A percentile compares a stretch with the other conserved stretches of the same genome.
Evolutionary conservation across 345 rosid species (phyloP).

Genomic region (Brassica cretica): DNA sequence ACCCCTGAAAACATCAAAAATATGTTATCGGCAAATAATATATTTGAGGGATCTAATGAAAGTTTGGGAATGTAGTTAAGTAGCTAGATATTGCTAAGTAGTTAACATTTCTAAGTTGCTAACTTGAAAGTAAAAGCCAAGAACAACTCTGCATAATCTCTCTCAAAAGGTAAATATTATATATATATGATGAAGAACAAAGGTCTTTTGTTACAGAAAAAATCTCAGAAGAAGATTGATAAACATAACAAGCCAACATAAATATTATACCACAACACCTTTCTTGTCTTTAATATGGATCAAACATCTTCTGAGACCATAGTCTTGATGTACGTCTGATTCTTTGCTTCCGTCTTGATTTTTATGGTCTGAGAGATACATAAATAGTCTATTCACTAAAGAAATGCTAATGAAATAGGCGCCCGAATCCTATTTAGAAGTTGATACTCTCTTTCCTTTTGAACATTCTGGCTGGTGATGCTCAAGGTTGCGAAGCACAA

Average conservation of each 20-base stretch:
- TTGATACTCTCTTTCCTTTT: background rate
- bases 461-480: background rate
- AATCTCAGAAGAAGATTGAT: background rate
- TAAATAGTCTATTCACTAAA: background rate
- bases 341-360: background rate
- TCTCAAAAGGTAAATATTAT: background rate
- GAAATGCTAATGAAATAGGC: background rate
- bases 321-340: background rate
- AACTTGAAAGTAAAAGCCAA: background rate
- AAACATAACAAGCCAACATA: background rate
- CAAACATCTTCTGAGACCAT: background rate
- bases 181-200: background rate
- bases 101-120: background rate
- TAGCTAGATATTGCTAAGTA: background rate
- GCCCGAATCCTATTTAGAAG: background rate
- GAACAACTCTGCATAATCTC: constrained; percentile 16
- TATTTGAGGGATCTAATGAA: background rate
- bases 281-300: background rate
- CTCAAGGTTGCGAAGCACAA: background rate
- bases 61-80: background rate
- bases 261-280: background rate
- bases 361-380: background rate
- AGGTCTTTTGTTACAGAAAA: background rate
- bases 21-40: no score
- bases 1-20: background rate